Conservation (phyloP, 306 rosid genomes). For the Pyrus communis region DNA sequence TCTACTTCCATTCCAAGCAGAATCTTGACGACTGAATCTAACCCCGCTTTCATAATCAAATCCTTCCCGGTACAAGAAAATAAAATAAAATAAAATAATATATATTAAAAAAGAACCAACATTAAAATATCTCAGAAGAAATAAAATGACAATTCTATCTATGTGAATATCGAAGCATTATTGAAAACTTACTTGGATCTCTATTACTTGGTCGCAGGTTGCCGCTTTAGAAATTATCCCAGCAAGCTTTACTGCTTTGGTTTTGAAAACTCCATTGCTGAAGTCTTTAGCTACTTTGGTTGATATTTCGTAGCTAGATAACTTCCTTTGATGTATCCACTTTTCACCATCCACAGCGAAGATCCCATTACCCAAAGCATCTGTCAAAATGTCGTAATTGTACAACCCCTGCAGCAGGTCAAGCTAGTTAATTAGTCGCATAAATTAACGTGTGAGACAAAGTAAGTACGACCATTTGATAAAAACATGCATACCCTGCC, state of each 20-base stretch:
- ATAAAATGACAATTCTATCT: too few relatives aligned
- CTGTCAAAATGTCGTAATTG: background rate
- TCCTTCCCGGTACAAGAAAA: background rate
- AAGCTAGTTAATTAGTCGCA: too few relatives aligned
- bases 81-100: too few relatives aligned
- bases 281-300: conserved; percentile 2
- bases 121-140: too few relatives aligned
- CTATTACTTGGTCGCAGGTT: background rate
- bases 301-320: conserved; percentile 1
- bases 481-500: background rate
- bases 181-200: conserved; percentile 10
- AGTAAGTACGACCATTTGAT: too few relatives aligned
- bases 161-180: too few relatives aligned
- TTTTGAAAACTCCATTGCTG: background rate
- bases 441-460: too few relatives aligned
- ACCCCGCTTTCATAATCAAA: conserved; percentile 3
- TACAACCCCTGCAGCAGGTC: conserved; percentile 1
- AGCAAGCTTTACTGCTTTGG: conserved; percentile 13
- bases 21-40: conserved; percentile 10
- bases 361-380: conserved; percentile 1
- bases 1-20: conserved; percentile 11
- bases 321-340: conserved; percentile 14
- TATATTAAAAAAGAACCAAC: too few relatives aligned
- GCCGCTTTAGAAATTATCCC: background rate
- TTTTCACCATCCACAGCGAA: conserved; percentile 3